Percentiles rank a stretch among this genome's conserved stretches.
These are phyloP conservation scores for Penicillium capsulatum DNA, from an alignment of 2,329 filamentous ascomycete species.

Conservation along the genomic window DNA sequence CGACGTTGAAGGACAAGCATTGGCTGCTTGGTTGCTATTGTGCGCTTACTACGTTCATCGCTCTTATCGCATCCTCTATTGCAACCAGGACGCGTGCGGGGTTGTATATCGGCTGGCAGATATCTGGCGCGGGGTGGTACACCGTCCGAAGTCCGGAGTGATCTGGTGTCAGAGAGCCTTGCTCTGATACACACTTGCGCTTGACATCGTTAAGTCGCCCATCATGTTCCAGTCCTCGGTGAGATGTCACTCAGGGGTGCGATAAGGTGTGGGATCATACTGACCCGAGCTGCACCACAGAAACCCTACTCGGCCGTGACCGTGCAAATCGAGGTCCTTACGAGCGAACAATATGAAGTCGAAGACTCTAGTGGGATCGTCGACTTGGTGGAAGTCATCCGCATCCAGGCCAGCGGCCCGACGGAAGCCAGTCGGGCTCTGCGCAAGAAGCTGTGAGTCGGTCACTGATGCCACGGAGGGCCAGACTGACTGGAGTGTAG, in stretches of 20 bases:
- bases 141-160: not conserved
- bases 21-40: not conserved
- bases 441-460: slow-evolving; percentile 79
- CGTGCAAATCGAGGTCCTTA: slow-evolving; percentile 85
- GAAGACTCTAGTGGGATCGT: slow-evolving; percentile 89
- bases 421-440: slow-evolving; percentile 86
- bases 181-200: not conserved
- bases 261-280: slow-evolving; percentile 10
- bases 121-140: not conserved
- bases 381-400: slow-evolving; percentile 89
- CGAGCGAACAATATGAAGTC: slow-evolving; percentile 81
- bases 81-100: not conserved
- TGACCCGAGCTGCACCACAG: slow-evolving; percentile 35
- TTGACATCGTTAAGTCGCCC: not conserved
- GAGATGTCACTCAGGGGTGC: slow-evolving; percentile 3
- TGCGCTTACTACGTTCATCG: not conserved
- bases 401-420: slow-evolving; percentile 80
- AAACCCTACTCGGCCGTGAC: slow-evolving; percentile 93
- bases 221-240: slow-evolving; percentile 38
- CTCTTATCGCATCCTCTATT: not conserved
- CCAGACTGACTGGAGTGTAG: slow-evolving; percentile 35
- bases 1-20: not conserved
- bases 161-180: not conserved
- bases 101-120: not conserved
- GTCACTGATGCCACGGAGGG: not conserved